Evolutionary conservation across 352 stramenopile genomes (phyloP).

Genomic region (Phytophthora pinifolia): DNA sequence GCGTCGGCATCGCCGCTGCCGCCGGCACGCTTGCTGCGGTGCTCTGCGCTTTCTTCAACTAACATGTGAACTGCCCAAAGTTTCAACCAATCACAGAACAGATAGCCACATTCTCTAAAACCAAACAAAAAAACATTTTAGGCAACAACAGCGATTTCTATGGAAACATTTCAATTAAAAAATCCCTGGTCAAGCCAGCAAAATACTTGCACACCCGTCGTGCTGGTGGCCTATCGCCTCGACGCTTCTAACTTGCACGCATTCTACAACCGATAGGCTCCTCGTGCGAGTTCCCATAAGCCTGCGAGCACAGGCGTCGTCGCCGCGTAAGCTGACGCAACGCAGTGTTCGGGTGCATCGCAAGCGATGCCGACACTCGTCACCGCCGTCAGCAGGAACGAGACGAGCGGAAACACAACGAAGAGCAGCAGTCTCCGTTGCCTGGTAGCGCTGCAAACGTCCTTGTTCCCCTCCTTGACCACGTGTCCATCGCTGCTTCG

Average conservation of each 20-base stretch:
- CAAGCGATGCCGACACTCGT: slow-evolving; percentile 75
- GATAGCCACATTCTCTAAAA: too few species aligned
- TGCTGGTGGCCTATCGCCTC: slow-evolving; percentile 13
- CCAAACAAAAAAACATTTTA: too few species aligned
- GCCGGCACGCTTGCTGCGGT: slow-evolving; percentile 56
- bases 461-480: slow-evolving; percentile 20
- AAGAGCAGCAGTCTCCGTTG: slow-evolving; percentile 48
- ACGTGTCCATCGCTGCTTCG: slow-evolving; percentile 18
- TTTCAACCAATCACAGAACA: not conserved
- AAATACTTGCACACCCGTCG: slow-evolving; percentile 23
- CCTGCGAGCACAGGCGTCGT: slow-evolving; percentile 30
- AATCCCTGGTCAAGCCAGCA: slow-evolving; percentile 26
- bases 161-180: slow-evolving; percentile 29
- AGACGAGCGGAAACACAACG: slow-evolving; percentile 61
- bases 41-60: slow-evolving; percentile 67
- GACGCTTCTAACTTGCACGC: slow-evolving; percentile 25
- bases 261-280: slow-evolving; percentile 60
- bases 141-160: too few species aligned
- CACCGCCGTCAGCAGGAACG: slow-evolving; percentile 54
- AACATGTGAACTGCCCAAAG: slow-evolving; percentile 1
- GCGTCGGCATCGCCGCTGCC: slow-evolving; percentile 55
- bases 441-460: slow-evolving; percentile 31
- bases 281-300: slow-evolving; percentile 35
- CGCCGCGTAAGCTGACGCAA: slow-evolving; percentile 37
- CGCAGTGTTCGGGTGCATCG: slow-evolving; percentile 65